phyloP scores from a whole-genome alignment of 805 yeast genomes.

The Candida suzukii region DNA sequence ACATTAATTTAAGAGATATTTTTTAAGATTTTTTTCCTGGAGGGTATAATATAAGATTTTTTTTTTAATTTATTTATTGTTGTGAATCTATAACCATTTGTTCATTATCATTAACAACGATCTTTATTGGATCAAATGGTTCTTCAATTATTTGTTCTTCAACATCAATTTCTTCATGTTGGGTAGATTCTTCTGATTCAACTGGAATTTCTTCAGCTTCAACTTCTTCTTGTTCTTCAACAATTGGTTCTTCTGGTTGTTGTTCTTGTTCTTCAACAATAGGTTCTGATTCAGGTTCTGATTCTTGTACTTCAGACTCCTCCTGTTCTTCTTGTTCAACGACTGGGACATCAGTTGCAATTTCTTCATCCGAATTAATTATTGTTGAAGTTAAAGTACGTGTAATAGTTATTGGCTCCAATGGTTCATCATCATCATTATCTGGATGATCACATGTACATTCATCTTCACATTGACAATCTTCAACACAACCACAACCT shows the following conservation, averaged over 20 bases:
- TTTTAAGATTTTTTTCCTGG: no score
- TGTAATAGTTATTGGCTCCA: not conserved
- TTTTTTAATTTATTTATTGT: no score
- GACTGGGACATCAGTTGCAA: not conserved
- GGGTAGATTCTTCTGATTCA: not conserved
- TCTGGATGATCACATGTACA: no score
- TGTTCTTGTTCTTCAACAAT: constrained; percentile 25
- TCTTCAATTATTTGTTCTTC: not conserved
- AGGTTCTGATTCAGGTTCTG: constrained; percentile 19
- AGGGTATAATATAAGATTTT: no score
- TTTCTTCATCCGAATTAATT: not conserved
- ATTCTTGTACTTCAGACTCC: constrained; percentile 5
- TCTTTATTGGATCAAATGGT: not conserved
- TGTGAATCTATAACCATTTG: not conserved
- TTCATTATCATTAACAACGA: not conserved
- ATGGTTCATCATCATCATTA: constrained; percentile 1
- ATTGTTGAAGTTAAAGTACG: not conserved
- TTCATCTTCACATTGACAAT: not conserved
- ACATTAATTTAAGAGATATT: no score
- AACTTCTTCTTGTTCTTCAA: not conserved
- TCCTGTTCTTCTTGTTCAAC: constrained; percentile 2
- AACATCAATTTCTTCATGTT: not conserved
- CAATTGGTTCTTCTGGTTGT: not conserved
- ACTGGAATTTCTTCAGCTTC: not conserved
- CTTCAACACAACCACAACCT: constrained; percentile 3